Percentiles rank a stretch among this genome's conserved stretches.
phyloP scores from a whole-genome alignment of 2,329 filamentous ascomycete genomes.

The Botrytis porri region DNA sequence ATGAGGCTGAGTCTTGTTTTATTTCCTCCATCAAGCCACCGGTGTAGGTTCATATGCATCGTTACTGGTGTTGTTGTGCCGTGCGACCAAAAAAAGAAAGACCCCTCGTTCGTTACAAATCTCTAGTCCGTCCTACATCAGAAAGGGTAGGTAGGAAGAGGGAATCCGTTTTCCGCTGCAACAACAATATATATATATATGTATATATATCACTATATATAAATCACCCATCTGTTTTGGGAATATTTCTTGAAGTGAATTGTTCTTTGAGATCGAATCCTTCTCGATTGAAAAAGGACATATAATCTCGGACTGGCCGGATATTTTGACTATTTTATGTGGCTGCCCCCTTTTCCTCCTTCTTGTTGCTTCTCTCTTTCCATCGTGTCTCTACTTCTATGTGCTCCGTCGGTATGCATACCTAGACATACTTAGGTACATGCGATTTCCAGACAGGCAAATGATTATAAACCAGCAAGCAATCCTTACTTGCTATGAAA shows the following conservation, averaged over 20 bases:
- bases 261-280: neutral
- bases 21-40: constrained; percentile 1
- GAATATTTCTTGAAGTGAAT: neutral
- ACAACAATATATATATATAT: neutral
- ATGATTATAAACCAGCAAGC: neutral
- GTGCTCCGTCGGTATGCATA: neutral
- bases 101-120: neutral
- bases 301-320: constrained; percentile 7
- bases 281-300: neutral
- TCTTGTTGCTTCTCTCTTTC: neutral
- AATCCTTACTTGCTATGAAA: neutral
- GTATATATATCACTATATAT: too few relatives aligned
- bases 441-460: neutral
- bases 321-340: constrained; percentile 3
- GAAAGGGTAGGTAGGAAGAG: neutral
- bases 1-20: constrained; percentile 13
- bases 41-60: neutral
- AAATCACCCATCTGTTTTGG: neutral
- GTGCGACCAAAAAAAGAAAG: neutral
- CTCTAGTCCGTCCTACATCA: neutral
- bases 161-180: neutral
- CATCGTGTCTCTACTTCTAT: neutral
- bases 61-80: neutral
- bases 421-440: neutral
- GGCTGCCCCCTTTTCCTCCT: constrained; percentile 1